Conservation (phyloP, 495 filamentous ascomycete species). For the Filosporella fistucella region DNA sequence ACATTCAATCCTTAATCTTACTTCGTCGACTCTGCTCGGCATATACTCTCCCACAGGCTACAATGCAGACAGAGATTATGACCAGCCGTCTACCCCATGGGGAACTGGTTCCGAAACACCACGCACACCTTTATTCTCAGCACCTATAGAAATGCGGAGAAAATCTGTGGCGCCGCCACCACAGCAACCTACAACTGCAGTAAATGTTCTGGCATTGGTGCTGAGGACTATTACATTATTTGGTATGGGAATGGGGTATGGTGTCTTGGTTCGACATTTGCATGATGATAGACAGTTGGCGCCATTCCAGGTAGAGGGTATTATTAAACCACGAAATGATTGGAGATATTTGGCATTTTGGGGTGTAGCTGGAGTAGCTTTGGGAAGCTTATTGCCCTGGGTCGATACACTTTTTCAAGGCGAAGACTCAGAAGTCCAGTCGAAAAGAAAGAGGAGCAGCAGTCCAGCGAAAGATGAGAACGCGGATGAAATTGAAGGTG, state of each 20-base stretch:
- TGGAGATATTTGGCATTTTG: constrained; percentile 73
- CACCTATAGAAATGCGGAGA: constrained; percentile 10
- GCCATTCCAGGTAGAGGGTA: constrained; percentile 54
- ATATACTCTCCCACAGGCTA: constrained; percentile 75
- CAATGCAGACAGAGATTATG: constrained; percentile 34
- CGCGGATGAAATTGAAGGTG: constrained; percentile 10
- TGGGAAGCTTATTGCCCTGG: constrained; percentile 81
- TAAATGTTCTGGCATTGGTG: constrained; percentile 5
- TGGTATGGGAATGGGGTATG: constrained; percentile 77
- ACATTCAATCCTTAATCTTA: constrained; percentile 80
- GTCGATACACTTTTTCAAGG: constrained; percentile 59
- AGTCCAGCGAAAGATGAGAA: constrained; percentile 20
- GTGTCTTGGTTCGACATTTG: constrained; percentile 77
- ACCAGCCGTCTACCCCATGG: constrained; percentile 50
- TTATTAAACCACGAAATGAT: constrained; percentile 47
- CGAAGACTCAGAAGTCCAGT: constrained; percentile 21
- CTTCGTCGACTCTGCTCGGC: constrained; percentile 81
- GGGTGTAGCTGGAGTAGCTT: constrained; percentile 70
- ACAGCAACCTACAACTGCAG: constrained; percentile 23
- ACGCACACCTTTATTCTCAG: background rate
- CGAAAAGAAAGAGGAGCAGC: constrained; percentile 15
- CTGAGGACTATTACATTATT: constrained; percentile 66
- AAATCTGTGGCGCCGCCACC: constrained; percentile 5
- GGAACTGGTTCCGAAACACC: constrained; percentile 68
- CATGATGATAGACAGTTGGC: constrained; percentile 64